Base-by-base conservation (phyloP, 495 filamentous ascomycete genomes). In the Lentithecium fluviatile region DNA sequence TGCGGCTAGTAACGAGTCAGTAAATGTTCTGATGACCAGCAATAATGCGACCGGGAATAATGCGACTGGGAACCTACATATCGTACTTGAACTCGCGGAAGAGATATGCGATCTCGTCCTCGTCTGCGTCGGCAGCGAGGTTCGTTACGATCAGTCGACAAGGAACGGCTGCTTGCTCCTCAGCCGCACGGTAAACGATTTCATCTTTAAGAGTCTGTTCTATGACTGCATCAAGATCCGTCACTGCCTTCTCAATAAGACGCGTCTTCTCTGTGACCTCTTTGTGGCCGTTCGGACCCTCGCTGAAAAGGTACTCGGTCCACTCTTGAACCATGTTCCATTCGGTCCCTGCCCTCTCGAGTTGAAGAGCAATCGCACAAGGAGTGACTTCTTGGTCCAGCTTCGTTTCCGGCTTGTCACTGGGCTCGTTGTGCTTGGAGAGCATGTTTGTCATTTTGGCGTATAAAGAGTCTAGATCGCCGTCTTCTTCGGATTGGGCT, bases 51-150 rank as follows among this genome's bases (percentile, higher is more conserved):
- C 10, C 10, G n/a, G n/a, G n/a, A 10, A 10, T 32, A 32, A 10
- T 10, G 10, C 3, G 29, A 32, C 10, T 32, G n/a, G 10, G 11
- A 17, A 25, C 26, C 34, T 54, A 60, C 58, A 52, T 47, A 5
- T 52, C 15, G 4, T 4, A 21, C 11, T 48, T 4, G 48, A 32
- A 60, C 1, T 54, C 50, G 17, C 8, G 23, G 45, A 56, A 56
- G 21, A 57, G 6, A 2, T 43, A 3, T 6, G 19, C 3, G 2
- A 64, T 1, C 3, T 64, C 61, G 1, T 47, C 48, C 47, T 34
- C 55, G 8, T 49, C 61, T 17, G 61, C 53, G 13, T 34, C 55
- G 2, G 61, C 61, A 1, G 61, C 61, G 32, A 64, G 52, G 32
- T 58, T 58, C 2, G 46, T 40, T 6, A 58, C 46, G 34, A 64